Conservation (phyloP, 768 basidiomycete genomes). For the Mycena galericulata region DNA sequence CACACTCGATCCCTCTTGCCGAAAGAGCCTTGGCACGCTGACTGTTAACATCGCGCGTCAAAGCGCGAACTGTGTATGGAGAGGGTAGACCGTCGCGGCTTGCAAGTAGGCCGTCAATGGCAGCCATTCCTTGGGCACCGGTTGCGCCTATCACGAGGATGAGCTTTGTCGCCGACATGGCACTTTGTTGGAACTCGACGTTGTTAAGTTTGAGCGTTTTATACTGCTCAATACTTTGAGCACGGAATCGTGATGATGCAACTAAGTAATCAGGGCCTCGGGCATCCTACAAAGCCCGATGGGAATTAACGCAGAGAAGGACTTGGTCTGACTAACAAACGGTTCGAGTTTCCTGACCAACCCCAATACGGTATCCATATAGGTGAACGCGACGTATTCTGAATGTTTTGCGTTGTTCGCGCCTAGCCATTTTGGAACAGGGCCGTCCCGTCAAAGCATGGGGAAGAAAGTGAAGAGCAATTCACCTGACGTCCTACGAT, state of each 20-base stretch:
- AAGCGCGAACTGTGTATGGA: slow-evolving; percentile 55
- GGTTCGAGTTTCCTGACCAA: no score
- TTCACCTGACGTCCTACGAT: no score
- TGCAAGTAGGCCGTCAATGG: slow-evolving; percentile 52
- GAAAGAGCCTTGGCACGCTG: slow-evolving; percentile 50
- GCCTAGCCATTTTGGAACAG: no score
- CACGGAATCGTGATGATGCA: neutral
- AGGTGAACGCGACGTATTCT: no score
- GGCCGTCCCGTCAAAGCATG: no score
- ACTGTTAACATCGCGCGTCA: slow-evolving; percentile 51
- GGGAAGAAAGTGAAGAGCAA: no score
- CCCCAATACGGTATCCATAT: no score
- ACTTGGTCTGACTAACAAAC: no score
- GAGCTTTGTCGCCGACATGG: slow-evolving; percentile 41
- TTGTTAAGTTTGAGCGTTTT: neutral
- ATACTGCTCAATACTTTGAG: neutral
- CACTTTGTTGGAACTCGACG: neutral
- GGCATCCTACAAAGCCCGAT: no score
- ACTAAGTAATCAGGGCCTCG: no score
- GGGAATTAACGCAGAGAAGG: no score
- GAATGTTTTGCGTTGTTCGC: no score
- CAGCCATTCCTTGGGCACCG: slow-evolving; percentile 57
- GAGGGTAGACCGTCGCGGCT: slow-evolving; percentile 50
- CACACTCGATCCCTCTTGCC: slow-evolving; percentile 50
- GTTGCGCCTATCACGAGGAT: slow-evolving; percentile 61